phyloP scores from a whole-genome alignment of 345 rosid genomes.

The Lepidium africanum region DNA sequence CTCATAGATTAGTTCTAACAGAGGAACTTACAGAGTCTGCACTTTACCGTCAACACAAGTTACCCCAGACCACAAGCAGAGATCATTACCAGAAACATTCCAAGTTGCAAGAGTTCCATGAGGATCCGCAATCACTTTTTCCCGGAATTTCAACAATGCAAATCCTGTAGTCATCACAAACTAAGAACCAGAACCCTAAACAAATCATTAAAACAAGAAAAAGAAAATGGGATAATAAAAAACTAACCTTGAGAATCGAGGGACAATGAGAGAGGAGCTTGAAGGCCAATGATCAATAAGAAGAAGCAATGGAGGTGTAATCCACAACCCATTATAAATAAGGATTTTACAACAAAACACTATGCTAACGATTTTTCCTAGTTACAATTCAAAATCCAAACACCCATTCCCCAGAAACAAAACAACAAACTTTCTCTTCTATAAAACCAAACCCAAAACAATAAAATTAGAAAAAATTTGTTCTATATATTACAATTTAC shows the following conservation, averaged over 20 bases:
- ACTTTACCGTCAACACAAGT: conserved; percentile 64
- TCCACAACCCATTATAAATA: conserved; percentile 50
- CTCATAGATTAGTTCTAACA: conserved; percentile 41
- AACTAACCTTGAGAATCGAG: conserved; percentile 53
- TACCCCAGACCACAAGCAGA: conserved; percentile 77
- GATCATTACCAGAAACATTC: conserved; percentile 37
- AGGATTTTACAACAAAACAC: conserved; percentile 26
- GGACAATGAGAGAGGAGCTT: conserved; percentile 41
- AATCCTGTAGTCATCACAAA: conserved; percentile 44
- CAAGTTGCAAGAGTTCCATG: conserved; percentile 56
- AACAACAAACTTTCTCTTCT: not conserved
- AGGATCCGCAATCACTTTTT: conserved; percentile 53
- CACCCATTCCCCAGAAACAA: conserved; percentile 9
- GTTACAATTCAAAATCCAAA: conserved; percentile 26
- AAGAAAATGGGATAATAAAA: not conserved
- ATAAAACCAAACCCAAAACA: not conserved
- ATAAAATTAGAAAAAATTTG: not conserved
- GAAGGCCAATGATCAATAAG: conserved; percentile 40
- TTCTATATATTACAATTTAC: conserved; percentile 17
- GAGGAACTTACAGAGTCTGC: conserved; percentile 63
- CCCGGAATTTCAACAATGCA: conserved; percentile 58
- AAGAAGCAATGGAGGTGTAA: conserved; percentile 42
- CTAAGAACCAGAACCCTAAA: conserved; percentile 10
- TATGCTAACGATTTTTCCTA: conserved; percentile 34
- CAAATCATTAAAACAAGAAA: not conserved